Percentiles rank a stretch among this genome's conserved stretches.
These are phyloP conservation scores for Parastagonospora nodorum DNA, from an alignment of 2,329 filamentous ascomycete species.

Conservation along the genomic window DNA sequence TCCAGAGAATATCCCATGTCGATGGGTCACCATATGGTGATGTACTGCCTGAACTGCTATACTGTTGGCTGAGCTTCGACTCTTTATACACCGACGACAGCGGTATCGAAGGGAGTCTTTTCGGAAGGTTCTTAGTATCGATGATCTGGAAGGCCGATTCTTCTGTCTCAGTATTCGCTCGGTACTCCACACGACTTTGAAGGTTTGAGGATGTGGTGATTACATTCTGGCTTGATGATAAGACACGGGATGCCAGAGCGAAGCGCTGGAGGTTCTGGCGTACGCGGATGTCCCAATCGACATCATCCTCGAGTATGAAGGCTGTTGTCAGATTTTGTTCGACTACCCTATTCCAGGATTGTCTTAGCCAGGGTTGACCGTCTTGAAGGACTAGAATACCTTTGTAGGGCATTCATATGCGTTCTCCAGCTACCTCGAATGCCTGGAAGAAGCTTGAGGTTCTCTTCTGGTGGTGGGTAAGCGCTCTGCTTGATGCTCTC, in stretches of 20 bases:
- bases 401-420: constrained; percentile 39
- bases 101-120: constrained; percentile 25
- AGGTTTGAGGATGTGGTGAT: constrained; percentile 17
- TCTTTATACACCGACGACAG: constrained; percentile 12
- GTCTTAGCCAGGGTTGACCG: background rate
- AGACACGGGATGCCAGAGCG: constrained; percentile 31
- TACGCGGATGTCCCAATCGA: constrained; percentile 39
- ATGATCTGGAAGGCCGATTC: constrained; percentile 31
- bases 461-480: constrained; percentile 36
- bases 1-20: constrained; percentile 50
- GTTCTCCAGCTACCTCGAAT: constrained; percentile 40
- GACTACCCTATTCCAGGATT: constrained; percentile 20
- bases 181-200: constrained; percentile 16
- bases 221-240: constrained; percentile 22
- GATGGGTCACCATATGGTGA: constrained; percentile 42
- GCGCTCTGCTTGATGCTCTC: constrained; percentile 32
- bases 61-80: background rate
- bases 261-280: constrained; percentile 37
- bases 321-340: constrained; percentile 39
- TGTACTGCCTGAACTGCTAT: constrained; percentile 7
- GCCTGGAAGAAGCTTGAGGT: constrained; percentile 31
- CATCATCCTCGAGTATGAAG: constrained; percentile 39
- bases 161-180: constrained; percentile 30
- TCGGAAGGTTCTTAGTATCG: constrained; percentile 25
- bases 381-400: constrained; percentile 6